Evolutionary conservation across 2,329 filamentous ascomycete species (phyloP), one percentile per base, ranked within the genome.

Genomic region (Penicillium sp.): DNA sequence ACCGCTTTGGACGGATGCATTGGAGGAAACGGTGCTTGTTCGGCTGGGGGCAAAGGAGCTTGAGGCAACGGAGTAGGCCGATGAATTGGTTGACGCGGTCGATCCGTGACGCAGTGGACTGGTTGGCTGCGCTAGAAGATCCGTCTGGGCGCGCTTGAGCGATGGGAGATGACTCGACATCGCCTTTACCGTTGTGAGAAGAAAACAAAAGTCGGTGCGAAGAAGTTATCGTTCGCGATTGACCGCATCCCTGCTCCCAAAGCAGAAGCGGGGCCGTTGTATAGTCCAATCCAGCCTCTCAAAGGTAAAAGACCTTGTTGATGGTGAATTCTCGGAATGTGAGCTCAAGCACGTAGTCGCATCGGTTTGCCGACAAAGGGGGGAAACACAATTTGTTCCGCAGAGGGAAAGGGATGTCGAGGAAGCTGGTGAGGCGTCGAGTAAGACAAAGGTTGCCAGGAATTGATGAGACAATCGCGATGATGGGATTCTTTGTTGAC

Each of bases 11-110:
- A 85, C 86, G 36, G 90, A 91, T n/a, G 83, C 83, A 63, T 86
- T 83, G 35, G 91, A 94, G 18, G 89, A 91, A 65, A 89, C 81
- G 50, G 89, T 89, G 73, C 88, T 91, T 40, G 87, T 85, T 51
- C 83, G 80, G 68, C 82, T 85, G n/a, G 82, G 82, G 3, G 77
- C 69, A 60, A 81, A 78, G 13, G 78, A 77, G 63, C 78, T 79
- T 3, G 82, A 81, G 43, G 75, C 79, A 53, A 75, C 69, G 2
- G 83, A 84, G 66, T 81, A 82, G 47, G 77, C 70, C 1, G 83
- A 85, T 7, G 83, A 85, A 64, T 73, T 79, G 24, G 81, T 84
- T 11, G 84, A 85, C 39, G 82, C 81, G 33, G 75, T 83, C 6
- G 84, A 86, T 19, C 79, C 79, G 72, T 85, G 82, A 65, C 83